Base-by-base conservation (phyloP, 129 eudicot genomes). In the Pulicaria dysenterica region DNA sequence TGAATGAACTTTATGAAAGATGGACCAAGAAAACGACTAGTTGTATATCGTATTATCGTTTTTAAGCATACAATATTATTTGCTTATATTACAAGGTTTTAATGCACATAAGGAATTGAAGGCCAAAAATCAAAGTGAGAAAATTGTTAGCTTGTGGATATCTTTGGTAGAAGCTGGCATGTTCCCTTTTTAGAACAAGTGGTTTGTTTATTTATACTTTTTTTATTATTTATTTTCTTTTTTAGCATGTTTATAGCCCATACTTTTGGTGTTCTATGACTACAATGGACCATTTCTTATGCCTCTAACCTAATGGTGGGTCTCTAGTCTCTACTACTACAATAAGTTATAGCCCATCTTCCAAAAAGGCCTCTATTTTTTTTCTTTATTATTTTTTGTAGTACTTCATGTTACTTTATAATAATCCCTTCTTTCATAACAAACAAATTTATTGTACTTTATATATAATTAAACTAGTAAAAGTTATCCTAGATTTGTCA, bases 221-320 rank as follows among this genome's bases (percentile, higher is more conserved):
- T 24, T 24, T 24, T 24, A 24, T 24, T 24, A 24, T 24, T 24
- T 24, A 24, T 24, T 24, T 24, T 24, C 31, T 68, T 67, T 73
- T 70, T 70, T 53, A 58, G 82, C 82, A 78, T 70, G 76, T 70
- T 37, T 78, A 62, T 53, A 44, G 77, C 82, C 77, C 82, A 70
- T 78, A 46, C 72, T 44, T 69, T 10, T 50, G 7, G 60, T 58
- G 60, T 64, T 19, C 3, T 68, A 70, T 78, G 34, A 37, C 42
- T 47, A 72, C 38, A 70, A 31, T 53, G 73, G 82, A 45, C 72
- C 77, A 51, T 53, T 78, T 78, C 53, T 43, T 70, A 55, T 38
- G 58, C 53, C 46, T 66, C 69, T 62, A 69, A 40, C 64, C 69
- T 59, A 77, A 24, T 36, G 41, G 82, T 70, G 77, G 82, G 82